Evolutionary conservation across 208 protist species (phyloP), one percentile per base, ranked within the genome.

Genomic region (Leishmania major): DNA sequence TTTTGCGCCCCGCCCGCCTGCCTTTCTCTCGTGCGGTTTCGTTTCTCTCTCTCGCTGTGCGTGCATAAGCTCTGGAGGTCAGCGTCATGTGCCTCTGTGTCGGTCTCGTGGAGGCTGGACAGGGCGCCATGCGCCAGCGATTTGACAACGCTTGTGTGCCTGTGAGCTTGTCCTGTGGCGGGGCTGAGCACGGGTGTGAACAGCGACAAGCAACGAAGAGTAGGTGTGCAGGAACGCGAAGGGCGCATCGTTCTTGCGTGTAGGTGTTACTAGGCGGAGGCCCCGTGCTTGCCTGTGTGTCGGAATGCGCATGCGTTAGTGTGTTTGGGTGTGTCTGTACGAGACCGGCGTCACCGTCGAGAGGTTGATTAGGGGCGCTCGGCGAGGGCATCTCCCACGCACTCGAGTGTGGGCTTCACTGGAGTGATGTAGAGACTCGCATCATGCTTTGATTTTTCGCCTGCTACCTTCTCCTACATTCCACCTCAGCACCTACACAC

Each of bases 401-500:
- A 47, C 31, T 31, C 28, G 0, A 22, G 53, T 4, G 15, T 3
- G 37, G 19, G n/a, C 49, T n/a, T 60, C 8, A 51, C 70, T 35
- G 10, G 37, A 37, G 28, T 51, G 49, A 53, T 73, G 25, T 45
- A 73, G 67, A 73, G 40, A 73, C 67, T 73, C 67, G 10, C 67
- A 73, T 59, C 45, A 17, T 74, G 40, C 45, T 47, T 31, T 74
- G 67, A 1, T 74, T 55, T 28, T 43, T 62, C 43, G 28, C 22
- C 69, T 1, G 1, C 59, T 69, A 28, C 13, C 10, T n/a, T 72
- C 28, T 55, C 25, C 51, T 62, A 57, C 25, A n/a, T 55, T 66
- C 67, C 53, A n/a, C 37, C n/a, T 78, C 37, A 53, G 28, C 73
- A 17, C 80, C 10, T 53, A 13, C 79, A 49, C 80, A 31, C 69